These are phyloP conservation scores for Daldinia vernicosa DNA, from an alignment of 495 filamentous ascomycete genomes.

Conservation along the genomic window DNA sequence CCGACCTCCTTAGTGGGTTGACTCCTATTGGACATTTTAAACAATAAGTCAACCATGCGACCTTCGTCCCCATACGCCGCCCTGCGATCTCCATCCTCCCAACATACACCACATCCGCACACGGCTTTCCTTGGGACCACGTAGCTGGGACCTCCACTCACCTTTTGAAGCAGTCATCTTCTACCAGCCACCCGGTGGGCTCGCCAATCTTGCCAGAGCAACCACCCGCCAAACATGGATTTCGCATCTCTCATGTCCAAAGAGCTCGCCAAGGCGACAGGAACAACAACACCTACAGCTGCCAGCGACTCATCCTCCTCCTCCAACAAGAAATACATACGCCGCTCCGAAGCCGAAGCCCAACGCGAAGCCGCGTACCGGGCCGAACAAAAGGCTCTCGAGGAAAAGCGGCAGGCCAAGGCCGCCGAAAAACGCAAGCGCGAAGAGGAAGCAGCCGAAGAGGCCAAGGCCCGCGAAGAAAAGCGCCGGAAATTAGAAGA, in stretches of 20 bases:
- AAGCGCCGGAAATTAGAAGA: constrained; percentile 84
- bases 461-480: constrained; percentile 73
- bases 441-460: constrained; percentile 85
- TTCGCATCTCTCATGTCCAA: constrained; percentile 91
- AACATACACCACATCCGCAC: neutral
- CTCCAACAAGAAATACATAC: constrained; percentile 77
- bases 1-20: constrained; percentile 5
- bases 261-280: constrained; percentile 82
- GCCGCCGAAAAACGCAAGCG: constrained; percentile 80
- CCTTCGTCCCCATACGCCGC: neutral
- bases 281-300: constrained; percentile 19
- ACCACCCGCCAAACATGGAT: constrained; percentile 69
- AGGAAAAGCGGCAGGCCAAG: constrained; percentile 71
- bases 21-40: constrained; percentile 1
- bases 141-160: constrained; percentile 5
- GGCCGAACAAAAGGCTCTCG: constrained; percentile 75
- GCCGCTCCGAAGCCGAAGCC: constrained; percentile 86
- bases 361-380: constrained; percentile 82
- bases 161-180: neutral
- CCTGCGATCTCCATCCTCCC: neutral
- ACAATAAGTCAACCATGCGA: neutral
- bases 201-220: neutral
- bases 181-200: neutral
- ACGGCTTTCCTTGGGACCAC: neutral
- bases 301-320: constrained; percentile 30